A percentile compares a stretch with the other conserved stretches of the same genome.
Conservation (phyloP, 1,284 basidiomycete species). For the Sanghuangporus sanghuang region DNA sequence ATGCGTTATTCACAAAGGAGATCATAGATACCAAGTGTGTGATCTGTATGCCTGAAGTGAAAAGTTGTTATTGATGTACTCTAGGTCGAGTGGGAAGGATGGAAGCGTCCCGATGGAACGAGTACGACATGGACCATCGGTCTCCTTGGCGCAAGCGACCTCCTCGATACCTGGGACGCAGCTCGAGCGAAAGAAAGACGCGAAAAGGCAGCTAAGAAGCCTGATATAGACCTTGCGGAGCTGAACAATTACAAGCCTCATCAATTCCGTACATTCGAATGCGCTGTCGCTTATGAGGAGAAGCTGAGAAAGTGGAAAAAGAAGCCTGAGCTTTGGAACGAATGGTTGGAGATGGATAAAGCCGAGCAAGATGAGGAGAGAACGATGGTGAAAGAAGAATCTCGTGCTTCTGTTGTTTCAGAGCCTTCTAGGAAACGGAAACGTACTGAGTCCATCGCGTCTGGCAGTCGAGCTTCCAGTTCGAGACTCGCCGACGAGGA, state of each 20-base stretch:
- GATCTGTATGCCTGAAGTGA: not conserved
- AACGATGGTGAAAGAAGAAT: not conserved
- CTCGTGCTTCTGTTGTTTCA: not conserved
- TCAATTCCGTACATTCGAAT: slow-evolving; percentile 11
- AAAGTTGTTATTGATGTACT: not conserved
- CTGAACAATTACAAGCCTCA: slow-evolving; percentile 1
- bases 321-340: not conserved
- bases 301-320: not conserved
- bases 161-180: not conserved
- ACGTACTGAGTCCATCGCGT: not conserved
- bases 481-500: not conserved
- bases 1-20: not conserved
- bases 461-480: not conserved
- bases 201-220: not conserved
- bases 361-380: not conserved
- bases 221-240: not conserved
- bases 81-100: slow-evolving; percentile 14
- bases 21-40: not conserved
- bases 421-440: not conserved
- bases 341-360: not conserved
- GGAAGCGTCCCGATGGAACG: slow-evolving; percentile 12
- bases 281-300: slow-evolving; percentile 7
- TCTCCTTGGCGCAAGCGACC: not conserved
- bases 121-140: slow-evolving; percentile 10
- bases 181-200: not conserved